Conservation (phyloP, 202 grass and related monocot species). For the Zizania palustris region DNA sequence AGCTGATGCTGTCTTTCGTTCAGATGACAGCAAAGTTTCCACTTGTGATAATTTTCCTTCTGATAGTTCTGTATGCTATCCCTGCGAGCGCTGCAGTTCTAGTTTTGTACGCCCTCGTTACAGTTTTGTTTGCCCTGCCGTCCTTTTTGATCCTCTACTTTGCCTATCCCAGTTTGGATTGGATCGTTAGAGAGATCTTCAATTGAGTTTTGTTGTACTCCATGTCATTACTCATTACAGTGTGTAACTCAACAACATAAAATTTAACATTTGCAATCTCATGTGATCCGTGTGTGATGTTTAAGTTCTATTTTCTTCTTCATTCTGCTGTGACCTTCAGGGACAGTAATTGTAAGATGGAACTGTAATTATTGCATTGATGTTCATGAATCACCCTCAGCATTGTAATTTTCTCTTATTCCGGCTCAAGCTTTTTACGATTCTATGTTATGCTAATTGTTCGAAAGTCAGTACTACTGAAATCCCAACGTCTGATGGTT, state of each 20-base stretch:
- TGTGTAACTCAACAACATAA: background rate
- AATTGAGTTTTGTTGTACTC: constrained; percentile 39
- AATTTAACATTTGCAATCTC: constrained; percentile 9
- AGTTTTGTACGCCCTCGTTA: constrained; percentile 71
- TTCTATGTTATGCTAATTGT: background rate
- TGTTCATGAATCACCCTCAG: background rate
- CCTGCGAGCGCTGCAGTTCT: constrained; percentile 78
- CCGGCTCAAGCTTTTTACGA: background rate
- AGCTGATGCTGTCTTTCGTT: constrained; percentile 63
- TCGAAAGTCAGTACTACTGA: background rate
- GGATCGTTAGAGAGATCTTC: constrained; percentile 88
- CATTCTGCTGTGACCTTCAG: background rate
- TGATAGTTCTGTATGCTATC: constrained; percentile 85
- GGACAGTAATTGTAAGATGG: constrained; percentile 11
- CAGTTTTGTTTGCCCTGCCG: constrained; percentile 87
- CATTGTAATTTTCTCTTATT: constrained; percentile 2
- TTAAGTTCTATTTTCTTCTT: background rate
- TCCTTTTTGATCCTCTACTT: constrained; percentile 94
- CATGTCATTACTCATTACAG: constrained; percentile 15
- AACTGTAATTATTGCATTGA: constrained; percentile 15
- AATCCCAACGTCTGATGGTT: background rate
- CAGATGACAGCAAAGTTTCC: constrained; percentile 88
- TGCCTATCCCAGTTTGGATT: constrained; percentile 86
- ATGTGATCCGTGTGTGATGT: constrained; percentile 13
- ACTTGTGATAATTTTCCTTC: constrained; percentile 85